Conservation (phyloP, 208 protist species). For the Trypanosoma melophagium region DNA sequence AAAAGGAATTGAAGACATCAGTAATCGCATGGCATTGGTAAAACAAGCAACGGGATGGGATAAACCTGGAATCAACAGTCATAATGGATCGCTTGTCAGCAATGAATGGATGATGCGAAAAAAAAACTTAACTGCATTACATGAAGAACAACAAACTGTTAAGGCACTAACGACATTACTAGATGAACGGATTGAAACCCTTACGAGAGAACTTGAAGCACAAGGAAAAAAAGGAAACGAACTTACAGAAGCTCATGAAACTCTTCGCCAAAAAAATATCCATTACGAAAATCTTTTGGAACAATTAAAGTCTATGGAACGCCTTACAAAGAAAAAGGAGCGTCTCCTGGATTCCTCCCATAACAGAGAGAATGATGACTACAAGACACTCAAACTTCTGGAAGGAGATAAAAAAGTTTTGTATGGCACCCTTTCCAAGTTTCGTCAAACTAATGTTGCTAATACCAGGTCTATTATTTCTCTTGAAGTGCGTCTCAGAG, state of each 20-base stretch:
- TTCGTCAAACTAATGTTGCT: conserved; percentile 61
- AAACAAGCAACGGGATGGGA: conserved; percentile 69
- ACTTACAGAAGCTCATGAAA: conserved; percentile 53
- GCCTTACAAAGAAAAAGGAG: conserved; percentile 84
- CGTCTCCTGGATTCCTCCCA: conserved; percentile 43
- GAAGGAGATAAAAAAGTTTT: conserved; percentile 78
- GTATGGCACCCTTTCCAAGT: conserved; percentile 66
- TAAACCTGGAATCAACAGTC: conserved; percentile 23
- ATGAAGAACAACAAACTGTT: conserved; percentile 54
- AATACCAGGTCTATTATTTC: conserved; percentile 82
- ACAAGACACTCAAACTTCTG: conserved; percentile 67
- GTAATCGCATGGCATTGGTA: conserved; percentile 40
- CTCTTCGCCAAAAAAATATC: conserved; percentile 38
- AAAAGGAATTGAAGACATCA: conserved; percentile 47
- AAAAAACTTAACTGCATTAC: conserved; percentile 33
- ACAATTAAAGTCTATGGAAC: conserved; percentile 67
- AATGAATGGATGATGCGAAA: conserved; percentile 60
- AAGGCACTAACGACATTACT: conserved; percentile 44
- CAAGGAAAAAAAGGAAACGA: conserved; percentile 42
- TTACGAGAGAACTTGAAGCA: conserved; percentile 43
- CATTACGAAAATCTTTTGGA: conserved; percentile 43
- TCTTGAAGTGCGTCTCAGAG: conserved; percentile 67
- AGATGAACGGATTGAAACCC: conserved; percentile 45
- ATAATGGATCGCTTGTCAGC: conserved; percentile 23
- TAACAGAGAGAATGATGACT: conserved; percentile 41